These are phyloP conservation scores for Diplodia sapinea DNA, from an alignment of 2,329 filamentous ascomycete species.

Conservation along the genomic window DNA sequence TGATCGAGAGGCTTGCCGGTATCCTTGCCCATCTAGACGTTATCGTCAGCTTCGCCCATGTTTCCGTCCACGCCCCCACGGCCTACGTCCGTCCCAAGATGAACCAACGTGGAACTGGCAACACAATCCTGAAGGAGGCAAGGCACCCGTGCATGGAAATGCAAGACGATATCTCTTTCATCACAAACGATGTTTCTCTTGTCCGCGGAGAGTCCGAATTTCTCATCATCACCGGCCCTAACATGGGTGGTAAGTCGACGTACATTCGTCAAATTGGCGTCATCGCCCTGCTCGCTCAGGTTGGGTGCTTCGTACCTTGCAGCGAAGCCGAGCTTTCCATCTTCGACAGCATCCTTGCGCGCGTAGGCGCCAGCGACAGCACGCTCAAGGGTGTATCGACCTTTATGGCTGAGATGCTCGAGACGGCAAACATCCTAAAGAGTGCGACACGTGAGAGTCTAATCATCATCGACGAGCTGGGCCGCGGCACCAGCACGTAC, in stretches of 20 bases:
- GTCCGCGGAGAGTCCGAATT: conserved; percentile 82
- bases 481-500: conserved; percentile 95
- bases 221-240: conserved; percentile 94
- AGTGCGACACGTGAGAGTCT: conserved; percentile 92
- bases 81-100: conserved; percentile 91
- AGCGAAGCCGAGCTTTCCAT: conserved; percentile 88
- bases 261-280: conserved; percentile 98
- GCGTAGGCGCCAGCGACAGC: conserved; percentile 93
- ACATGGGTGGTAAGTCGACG: conserved; percentile 99
- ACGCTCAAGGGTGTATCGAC: conserved; percentile 98
- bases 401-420: conserved; percentile 99
- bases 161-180: conserved; percentile 98
- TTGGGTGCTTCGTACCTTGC: conserved; percentile 95
- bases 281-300: conserved; percentile 95
- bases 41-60: conserved; percentile 90
- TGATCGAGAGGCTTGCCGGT: conserved; percentile 85
- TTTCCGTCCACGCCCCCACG: conserved; percentile 88
- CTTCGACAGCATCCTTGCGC: conserved; percentile 94
- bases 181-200: conserved; percentile 93
- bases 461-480: conserved; percentile 98
- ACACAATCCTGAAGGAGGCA: conserved; percentile 88
- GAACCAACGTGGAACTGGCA: conserved; percentile 83
- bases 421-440: conserved; percentile 98
- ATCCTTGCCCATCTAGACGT: conserved; percentile 94
- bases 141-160: conserved; percentile 98